Conservation (phyloP, 2,329 filamentous ascomycete genomes). For the Scortechinia acanthostroma region DNA sequence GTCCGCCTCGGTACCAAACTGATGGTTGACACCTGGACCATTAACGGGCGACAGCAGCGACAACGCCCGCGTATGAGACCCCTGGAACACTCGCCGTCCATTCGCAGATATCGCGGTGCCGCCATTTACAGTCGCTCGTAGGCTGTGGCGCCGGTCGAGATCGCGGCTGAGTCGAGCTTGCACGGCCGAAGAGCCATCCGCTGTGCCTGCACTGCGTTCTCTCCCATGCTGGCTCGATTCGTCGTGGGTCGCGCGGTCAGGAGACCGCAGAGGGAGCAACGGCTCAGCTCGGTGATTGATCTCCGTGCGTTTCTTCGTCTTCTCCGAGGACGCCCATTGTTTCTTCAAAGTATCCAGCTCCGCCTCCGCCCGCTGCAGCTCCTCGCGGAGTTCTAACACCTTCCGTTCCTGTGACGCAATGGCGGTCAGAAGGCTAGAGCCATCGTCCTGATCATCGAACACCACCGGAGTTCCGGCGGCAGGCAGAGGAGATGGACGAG, state of each 20-base stretch:
- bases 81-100: constrained; percentile 6
- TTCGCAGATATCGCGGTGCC: constrained; percentile 22
- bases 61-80: constrained; percentile 33
- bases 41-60: constrained; percentile 53
- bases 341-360: constrained; percentile 74
- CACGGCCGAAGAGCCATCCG: not conserved
- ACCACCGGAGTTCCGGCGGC: not conserved
- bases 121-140: constrained; percentile 44
- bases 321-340: constrained; percentile 75
- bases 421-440: constrained; percentile 67
- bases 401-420: constrained; percentile 86
- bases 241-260: constrained; percentile 16
- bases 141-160: constrained; percentile 44
- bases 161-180: not conserved
- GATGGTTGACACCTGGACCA: not conserved
- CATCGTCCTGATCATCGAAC: not conserved
- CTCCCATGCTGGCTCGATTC: not conserved
- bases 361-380: constrained; percentile 74
- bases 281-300: constrained; percentile 46
- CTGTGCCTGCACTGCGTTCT: not conserved
- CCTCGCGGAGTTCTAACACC: constrained; percentile 85
- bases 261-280: constrained; percentile 39
- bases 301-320: constrained; percentile 67
- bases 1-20: not conserved
- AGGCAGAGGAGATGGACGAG: not conserved